These are phyloP conservation scores for Clavaria fumosa DNA, from an alignment of 768 basidiomycete species.

Conservation along the genomic window DNA sequence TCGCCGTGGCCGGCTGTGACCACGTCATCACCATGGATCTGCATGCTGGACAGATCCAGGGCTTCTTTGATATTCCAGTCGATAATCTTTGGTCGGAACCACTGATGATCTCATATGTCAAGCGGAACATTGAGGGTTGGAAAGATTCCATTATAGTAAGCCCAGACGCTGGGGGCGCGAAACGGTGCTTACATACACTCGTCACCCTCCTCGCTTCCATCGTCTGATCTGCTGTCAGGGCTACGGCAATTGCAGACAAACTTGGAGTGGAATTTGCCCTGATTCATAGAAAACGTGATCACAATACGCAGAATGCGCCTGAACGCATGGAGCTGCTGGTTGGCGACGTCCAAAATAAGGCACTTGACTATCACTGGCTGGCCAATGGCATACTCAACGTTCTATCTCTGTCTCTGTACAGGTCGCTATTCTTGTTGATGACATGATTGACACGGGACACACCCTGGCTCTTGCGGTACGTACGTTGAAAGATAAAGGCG, in stretches of 20 bases:
- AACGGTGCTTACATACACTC: slow-evolving; percentile 43
- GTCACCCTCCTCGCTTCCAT: slow-evolving; percentile 6
- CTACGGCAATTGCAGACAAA: slow-evolving; percentile 90
- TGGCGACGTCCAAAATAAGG: slow-evolving; percentile 87
- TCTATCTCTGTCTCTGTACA: slow-evolving; percentile 16
- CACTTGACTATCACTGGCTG: slow-evolving; percentile 14
- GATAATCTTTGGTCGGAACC: slow-evolving; percentile 97
- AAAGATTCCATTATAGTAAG: slow-evolving; percentile 81
- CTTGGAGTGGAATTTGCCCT: slow-evolving; percentile 90
- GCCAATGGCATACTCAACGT: background rate
- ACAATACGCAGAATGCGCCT: slow-evolving; percentile 45
- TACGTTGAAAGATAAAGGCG: slow-evolving; percentile 83
- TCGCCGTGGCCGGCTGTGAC: slow-evolving; percentile 92
- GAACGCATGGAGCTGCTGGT: slow-evolving; percentile 89
- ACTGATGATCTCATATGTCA: slow-evolving; percentile 87
- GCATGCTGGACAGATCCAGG: slow-evolving; percentile 95
- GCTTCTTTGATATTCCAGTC: slow-evolving; percentile 97
- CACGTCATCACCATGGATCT: slow-evolving; percentile 99
- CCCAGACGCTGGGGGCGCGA: slow-evolving; percentile 97
- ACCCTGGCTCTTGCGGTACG: slow-evolving; percentile 78
- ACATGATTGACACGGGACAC: slow-evolving; percentile 93
- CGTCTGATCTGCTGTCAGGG: slow-evolving; percentile 30
- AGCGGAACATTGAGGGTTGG: slow-evolving; percentile 75
- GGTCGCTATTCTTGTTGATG: slow-evolving; percentile 92
- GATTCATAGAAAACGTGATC: slow-evolving; percentile 81